Conservation (phyloP, 2,329 filamentous ascomycete species). For the Hawksworthiomyces lignivorus region DNA sequence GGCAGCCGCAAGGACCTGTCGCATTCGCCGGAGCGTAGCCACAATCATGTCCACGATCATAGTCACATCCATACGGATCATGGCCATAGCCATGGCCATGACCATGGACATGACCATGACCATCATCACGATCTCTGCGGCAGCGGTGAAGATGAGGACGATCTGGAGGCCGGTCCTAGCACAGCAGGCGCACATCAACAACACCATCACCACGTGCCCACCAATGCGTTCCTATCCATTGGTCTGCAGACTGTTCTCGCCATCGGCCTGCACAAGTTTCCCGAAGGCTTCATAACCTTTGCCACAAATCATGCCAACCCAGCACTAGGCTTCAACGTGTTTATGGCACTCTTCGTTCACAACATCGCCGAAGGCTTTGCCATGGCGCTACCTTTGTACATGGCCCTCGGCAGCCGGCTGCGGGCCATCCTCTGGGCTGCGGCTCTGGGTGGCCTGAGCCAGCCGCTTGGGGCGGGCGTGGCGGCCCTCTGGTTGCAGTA, state of each 20-base stretch:
- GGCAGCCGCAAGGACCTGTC: too few species aligned
- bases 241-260: constrained; percentile 94
- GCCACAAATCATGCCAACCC: constrained; percentile 96
- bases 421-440: constrained; percentile 81
- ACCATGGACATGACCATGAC: constrained; percentile 2
- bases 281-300: constrained; percentile 82
- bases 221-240: constrained; percentile 88
- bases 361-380: constrained; percentile 97
- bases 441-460: constrained; percentile 75
- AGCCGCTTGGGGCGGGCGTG: constrained; percentile 76
- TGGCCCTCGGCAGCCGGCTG: constrained; percentile 72
- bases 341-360: constrained; percentile 93
- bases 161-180: constrained; percentile 12
- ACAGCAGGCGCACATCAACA: constrained; percentile 23
- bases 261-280: constrained; percentile 93
- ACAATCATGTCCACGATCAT: constrained; percentile 7
- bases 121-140: constrained; percentile 6
- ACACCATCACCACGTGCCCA: constrained; percentile 91
- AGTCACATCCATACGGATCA: constrained; percentile 12
- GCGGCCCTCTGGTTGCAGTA: constrained; percentile 82
- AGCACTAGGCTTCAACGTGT: constrained; percentile 78
- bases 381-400: constrained; percentile 84
- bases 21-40: too few species aligned
- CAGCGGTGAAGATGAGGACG: constrained; percentile 12
- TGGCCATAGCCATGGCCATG: not conserved